Evolutionary conservation across 345 rosid species (phyloP), one percentile per base, ranked within the genome.

Genomic region (Eucalyptus cloeziana): DNA sequence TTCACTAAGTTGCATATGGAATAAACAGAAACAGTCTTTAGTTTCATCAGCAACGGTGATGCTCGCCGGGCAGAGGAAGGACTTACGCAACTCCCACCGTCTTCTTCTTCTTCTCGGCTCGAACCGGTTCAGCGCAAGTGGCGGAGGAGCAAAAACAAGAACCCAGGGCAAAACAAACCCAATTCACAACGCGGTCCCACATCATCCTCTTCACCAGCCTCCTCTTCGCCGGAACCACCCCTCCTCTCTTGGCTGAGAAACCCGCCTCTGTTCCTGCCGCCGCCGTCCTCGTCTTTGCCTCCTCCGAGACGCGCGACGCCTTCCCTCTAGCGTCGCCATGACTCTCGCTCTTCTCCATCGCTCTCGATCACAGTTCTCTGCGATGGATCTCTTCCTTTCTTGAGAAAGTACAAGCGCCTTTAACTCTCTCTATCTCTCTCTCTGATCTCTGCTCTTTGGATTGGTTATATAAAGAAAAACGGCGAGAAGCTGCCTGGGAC

Each of bases 121-220:
- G 44, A 69, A 17, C 44, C 24, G 44, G 44, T 9, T 17, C 81
- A 17, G 81, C 11, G 44, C 25, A 71, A 33, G 44, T 19, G 81
- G 44, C 44, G 25, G 52, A 45, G 4, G 33, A 27, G 86, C 86
- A n/a, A 45, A 31, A 45, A 25, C 86, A 81, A 43, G 49, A 22
- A 81, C 54, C 31, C 50, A 49, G 9, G 37, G 49, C 86, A 49
- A 43, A 25, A 85, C 33, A 7, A 1, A 86, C 43, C 27, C 50
- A 50, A 86, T 25, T 54, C 87, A 69, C 49, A 19, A 92, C 3
- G 50, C 19, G 62, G 85, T 92, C 91, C 86, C 69, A 54, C 90
- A 81, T 88, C 94, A 89, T 93, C 33, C 92, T 90, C 93, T 94
- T 93, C 89, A 94, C 95, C 80, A 90, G 81, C 86, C 89, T 92